Evolutionary conservation across 352 stramenopile species (phyloP), one percentile per base, ranked within the genome.

Genomic region (Elongisporangium senticosum): DNA sequence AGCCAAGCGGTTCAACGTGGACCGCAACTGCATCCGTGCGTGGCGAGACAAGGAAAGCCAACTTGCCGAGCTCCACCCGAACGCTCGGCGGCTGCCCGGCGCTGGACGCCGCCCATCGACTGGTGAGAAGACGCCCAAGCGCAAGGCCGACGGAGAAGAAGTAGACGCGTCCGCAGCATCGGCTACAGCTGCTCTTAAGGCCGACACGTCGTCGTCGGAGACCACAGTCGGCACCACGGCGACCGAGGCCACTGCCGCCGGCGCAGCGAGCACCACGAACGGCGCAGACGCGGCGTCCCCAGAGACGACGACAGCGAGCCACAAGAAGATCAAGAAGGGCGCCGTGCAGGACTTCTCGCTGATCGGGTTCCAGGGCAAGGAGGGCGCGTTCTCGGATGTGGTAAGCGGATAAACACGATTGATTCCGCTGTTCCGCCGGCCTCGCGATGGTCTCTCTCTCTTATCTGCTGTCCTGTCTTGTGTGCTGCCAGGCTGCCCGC

Each of bases 301-400:
- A 17, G 33, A 43, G 33, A 43, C 33, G 33, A 43, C 33, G 33
- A 17, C 33, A 43, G 33, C 33, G 33, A 43, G 17, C 48, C 19
- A 52, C 48, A 69, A 69, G 51, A 63, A 65, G 59, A 59, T 59
- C 23, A 65, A 62, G 33, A 43, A 43, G 33, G 33, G 33, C 33
- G 21, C 28, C 39, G 56, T 59, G 13, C 59, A 74, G 0, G 70
- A 75, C 56, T 86, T 85, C 51, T 49, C 87, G 59, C 64, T 90
- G 11, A 67, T 90, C 10, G 80, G 77, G 0, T 90, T 90, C 53
- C 78, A 90, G 59, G 80, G 80, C 24, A 87, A 87, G 48, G 76
- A 88, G 53, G 80, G 80, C 37, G 80, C 78, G 49, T 90, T 88
- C 65, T 90, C 77, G 6, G 76, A 90, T 37, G 78, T 87, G 49